Evolutionary conservation across 805 yeast species (phyloP).

Genomic region (Jamesozyma spencerorum): DNA sequence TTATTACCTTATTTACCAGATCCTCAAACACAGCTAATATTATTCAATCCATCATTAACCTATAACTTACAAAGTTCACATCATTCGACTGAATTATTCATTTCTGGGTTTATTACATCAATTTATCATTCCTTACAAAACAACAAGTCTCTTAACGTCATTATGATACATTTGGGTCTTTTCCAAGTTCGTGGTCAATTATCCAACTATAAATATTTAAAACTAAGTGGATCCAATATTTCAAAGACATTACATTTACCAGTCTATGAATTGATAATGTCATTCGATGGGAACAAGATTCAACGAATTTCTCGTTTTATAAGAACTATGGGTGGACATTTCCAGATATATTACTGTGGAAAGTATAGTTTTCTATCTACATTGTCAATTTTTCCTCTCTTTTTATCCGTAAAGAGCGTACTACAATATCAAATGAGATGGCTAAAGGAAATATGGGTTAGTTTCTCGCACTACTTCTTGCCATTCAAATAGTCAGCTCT

Average conservation of each 20-base stretch:
- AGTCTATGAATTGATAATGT: conserved; percentile 20
- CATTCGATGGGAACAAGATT: conserved; percentile 15
- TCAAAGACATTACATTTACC: conserved; percentile 19
- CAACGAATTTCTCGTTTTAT: conserved; percentile 9
- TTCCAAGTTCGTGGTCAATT: conserved; percentile 26
- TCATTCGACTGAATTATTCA: conserved; percentile 23
- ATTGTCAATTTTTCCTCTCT: conserved; percentile 1
- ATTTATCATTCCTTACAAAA: conserved; percentile 13
- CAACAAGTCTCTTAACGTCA: conserved; percentile 9
- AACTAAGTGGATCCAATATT: conserved; percentile 19
- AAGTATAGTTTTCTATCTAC: conserved; percentile 14
- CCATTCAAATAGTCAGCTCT: no score
- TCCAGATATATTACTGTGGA: conserved; percentile 15
- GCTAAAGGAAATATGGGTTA: no score
- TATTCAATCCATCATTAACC: conserved; percentile 26
- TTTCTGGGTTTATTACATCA: conserved; percentile 22
- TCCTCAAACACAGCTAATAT: conserved; percentile 16
- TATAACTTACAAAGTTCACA: conserved; percentile 17
- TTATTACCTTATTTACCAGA: conserved; percentile 17
- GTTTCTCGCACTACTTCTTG: no score
- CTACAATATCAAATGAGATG: no score
- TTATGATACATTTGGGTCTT: conserved; percentile 23
- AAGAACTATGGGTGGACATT: conserved; percentile 11
- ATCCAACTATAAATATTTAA: conserved; percentile 26
- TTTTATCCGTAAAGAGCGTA: not conserved